A percentile compares a stretch with the other conserved stretches of the same genome.
Evolutionary conservation across 1,139 yeast species (phyloP).

Genomic region (Pichia sp.): DNA sequence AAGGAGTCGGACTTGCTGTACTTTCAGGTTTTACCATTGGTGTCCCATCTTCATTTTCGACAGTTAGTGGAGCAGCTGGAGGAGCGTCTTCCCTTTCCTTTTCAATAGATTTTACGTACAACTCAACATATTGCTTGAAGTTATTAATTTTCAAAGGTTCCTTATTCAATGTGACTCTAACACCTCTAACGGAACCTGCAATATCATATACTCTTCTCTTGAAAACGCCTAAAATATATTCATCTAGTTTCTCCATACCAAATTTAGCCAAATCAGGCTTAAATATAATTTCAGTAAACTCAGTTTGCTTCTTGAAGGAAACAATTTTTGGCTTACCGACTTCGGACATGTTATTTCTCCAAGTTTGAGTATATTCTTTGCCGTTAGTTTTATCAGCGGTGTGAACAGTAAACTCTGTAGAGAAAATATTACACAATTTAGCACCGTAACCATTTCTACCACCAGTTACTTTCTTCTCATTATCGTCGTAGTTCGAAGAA

Average conservation of each 20-base stretch:
- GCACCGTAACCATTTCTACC: constrained; percentile 99
- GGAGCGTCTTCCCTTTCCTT: constrained; percentile 30
- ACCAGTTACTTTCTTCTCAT: constrained; percentile 93
- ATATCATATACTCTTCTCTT: constrained; percentile 92
- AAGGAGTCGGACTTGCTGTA: constrained; percentile 4
- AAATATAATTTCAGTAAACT: constrained; percentile 83
- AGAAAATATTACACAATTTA: constrained; percentile 85
- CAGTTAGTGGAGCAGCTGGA: constrained; percentile 25
- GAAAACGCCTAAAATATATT: constrained; percentile 74
- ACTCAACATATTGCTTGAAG: constrained; percentile 83
- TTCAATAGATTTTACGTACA: constrained; percentile 73
- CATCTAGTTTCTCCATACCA: constrained; percentile 75
- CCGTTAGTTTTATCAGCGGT: constrained; percentile 73
- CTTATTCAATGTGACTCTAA: constrained; percentile 74
- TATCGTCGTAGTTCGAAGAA: constrained; percentile 92
- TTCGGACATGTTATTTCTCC: constrained; percentile 81
- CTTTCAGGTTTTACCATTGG: constrained; percentile 23
- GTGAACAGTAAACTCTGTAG: constrained; percentile 79
- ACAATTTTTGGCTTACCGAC: constrained; percentile 73
- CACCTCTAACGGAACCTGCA: constrained; percentile 89
- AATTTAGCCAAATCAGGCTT: constrained; percentile 83
- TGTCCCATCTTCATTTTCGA: constrained; percentile 11
- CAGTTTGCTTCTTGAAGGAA: constrained; percentile 50
- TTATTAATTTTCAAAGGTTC: constrained; percentile 59
- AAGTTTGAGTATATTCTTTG: constrained; percentile 65